Base-by-base conservation (phyloP, 2,329 filamentous ascomycete species). In the Mariannaea sp. region DNA sequence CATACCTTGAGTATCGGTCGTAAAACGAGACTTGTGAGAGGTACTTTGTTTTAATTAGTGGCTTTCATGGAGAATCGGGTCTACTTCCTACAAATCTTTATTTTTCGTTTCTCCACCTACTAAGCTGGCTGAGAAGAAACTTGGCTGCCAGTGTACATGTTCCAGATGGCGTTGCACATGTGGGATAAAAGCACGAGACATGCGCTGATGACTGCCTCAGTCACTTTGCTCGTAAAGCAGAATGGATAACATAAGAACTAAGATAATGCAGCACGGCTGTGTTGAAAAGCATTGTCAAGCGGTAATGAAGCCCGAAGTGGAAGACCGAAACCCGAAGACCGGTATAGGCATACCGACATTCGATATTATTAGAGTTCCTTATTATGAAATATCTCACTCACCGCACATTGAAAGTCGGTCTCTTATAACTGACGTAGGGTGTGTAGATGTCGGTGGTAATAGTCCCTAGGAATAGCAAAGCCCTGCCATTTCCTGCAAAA, bases 161-260 rank as follows among this genome's bases (percentile, higher is more conserved):
- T 55, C 33, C 16, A 50, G 50, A 60, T 60, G 58, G 57, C 50
- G 50, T 54, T 44, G 55, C 50, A 58, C 39, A 54, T n/a, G n/a
- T n/a, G n/a, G n/a, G 22, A 19, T 13, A 41, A 42, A 32, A n/a
- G n/a, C n/a, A 43, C 40, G 47, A 43, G 49, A 47, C 49, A 48
- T 41, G 32, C 30, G 42, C 49, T 47, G 49, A 48, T 43, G 49
- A 48, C 38, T 41, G 30, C 30, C 14, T 27, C 29, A 19, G 39
- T 39, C 29, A 17, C 38, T 19, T 26, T 38, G 22, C 40, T 17
- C 36, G 32, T 27, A 36, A 32, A 27, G 27, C 30, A 19, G 24
- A 16, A 26, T 48, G 36, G 27, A 46, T 12, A 29, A 8, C 10
- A 29, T 24, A 22, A 27, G 14, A n/a, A n/a, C n/a, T n/a, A n/a